phyloP scores from a whole-genome alignment of 805 yeast genomes.

The Sporopachydermia lactativora region DNA sequence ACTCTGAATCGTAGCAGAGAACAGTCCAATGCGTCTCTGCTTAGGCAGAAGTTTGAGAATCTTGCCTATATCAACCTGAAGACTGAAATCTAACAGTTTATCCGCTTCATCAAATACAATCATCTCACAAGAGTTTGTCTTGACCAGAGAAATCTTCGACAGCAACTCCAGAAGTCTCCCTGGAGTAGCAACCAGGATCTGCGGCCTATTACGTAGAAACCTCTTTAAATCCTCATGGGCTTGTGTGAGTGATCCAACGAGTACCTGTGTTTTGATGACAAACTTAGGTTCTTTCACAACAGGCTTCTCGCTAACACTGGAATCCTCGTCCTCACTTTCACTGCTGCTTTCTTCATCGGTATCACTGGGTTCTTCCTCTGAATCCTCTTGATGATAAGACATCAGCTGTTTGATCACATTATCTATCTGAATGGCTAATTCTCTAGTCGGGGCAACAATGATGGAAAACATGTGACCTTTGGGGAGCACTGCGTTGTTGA shows the following conservation, averaged over 20 bases:
- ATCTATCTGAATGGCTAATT: slow-evolving; percentile 57
- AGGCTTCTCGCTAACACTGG: slow-evolving; percentile 11
- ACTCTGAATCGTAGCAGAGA: slow-evolving; percentile 83
- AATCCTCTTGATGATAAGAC: slow-evolving; percentile 33
- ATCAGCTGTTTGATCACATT: slow-evolving; percentile 48
- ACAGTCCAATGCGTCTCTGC: slow-evolving; percentile 86
- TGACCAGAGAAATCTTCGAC: slow-evolving; percentile 36
- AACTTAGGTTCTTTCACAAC: neutral
- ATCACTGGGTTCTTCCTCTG: slow-evolving; percentile 8
- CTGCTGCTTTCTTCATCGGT: slow-evolving; percentile 4
- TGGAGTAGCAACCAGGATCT: slow-evolving; percentile 80
- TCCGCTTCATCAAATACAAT: slow-evolving; percentile 91
- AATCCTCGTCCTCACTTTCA: slow-evolving; percentile 6
- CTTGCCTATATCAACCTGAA: slow-evolving; percentile 49
- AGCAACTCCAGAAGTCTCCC: slow-evolving; percentile 76
- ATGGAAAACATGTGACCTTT: slow-evolving; percentile 61
- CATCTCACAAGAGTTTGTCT: slow-evolving; percentile 51
- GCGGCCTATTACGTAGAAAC: slow-evolving; percentile 45
- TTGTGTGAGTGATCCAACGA: slow-evolving; percentile 49
- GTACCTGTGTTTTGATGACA: slow-evolving; percentile 37
- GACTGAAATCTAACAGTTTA: slow-evolving; percentile 65
- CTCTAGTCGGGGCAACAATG: slow-evolving; percentile 48
- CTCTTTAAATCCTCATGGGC: slow-evolving; percentile 58
- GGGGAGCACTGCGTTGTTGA: slow-evolving; percentile 19
- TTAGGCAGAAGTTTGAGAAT: slow-evolving; percentile 66